Conservation (phyloP, 768 basidiomycete genomes). For the Tulasnella sp. region DNA sequence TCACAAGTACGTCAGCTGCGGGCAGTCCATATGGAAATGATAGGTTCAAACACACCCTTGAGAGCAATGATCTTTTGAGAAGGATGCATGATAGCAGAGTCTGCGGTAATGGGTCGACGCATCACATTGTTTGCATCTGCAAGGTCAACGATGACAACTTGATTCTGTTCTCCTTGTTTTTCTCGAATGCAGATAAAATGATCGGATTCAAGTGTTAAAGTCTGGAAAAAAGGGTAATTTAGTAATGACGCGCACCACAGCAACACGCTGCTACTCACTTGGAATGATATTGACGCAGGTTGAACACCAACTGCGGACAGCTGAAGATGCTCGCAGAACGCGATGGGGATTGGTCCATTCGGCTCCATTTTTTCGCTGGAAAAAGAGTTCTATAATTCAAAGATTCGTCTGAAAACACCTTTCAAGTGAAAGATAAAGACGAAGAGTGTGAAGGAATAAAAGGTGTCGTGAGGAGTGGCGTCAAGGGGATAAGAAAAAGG, state of each 20-base stretch:
- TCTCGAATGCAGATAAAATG: conserved; percentile 97
- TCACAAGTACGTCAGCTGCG: background rate
- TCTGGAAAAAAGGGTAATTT: conserved; percentile 34
- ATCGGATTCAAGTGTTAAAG: conserved; percentile 91
- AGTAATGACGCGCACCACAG: background rate
- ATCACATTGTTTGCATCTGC: conserved; percentile 95
- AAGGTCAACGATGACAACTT: conserved; percentile 98
- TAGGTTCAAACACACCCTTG: conserved; percentile 47
- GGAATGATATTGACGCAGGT: conserved; percentile 93
- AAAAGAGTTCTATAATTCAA: too few species aligned
- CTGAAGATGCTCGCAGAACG: conserved; percentile 84
- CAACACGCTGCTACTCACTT: conserved; percentile 37
- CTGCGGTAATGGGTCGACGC: conserved; percentile 91
- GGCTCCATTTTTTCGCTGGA: conserved; percentile 12
- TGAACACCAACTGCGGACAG: conserved; percentile 93
- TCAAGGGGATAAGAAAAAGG: too few species aligned
- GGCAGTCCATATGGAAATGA: background rate
- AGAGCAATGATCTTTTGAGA: conserved; percentile 92
- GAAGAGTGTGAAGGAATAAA: too few species aligned
- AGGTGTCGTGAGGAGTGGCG: too few species aligned
- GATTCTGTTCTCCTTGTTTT: conserved; percentile 87
- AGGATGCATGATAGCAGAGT: conserved; percentile 98
- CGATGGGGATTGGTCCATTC: conserved; percentile 40
- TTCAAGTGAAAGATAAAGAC: too few species aligned
- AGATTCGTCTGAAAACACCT: too few species aligned